Conservation (phyloP, 495 filamentous ascomycete species). For the Talaromyces nanjingensis region DNA sequence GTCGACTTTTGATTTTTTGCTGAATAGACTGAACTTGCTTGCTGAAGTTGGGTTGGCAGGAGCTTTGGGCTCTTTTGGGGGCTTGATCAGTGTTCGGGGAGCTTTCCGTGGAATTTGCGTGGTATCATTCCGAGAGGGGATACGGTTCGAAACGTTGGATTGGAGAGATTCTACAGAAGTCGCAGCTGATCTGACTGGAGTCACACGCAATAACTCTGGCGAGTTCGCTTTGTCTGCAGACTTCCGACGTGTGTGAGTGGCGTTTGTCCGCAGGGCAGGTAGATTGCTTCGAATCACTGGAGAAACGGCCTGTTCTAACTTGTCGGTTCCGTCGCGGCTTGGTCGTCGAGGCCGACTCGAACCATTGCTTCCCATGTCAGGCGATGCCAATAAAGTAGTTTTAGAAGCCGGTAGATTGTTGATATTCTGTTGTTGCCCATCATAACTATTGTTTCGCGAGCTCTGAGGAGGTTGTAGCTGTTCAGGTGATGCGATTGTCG, state of each 20-base stretch:
- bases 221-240: conserved; percentile 28
- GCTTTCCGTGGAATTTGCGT: conserved; percentile 27
- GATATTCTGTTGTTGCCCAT: not conserved
- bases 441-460: not conserved
- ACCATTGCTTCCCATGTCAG: not conserved
- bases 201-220: conserved; percentile 8
- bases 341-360: conserved; percentile 49
- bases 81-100: conserved; percentile 22
- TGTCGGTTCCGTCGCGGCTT: conserved; percentile 73
- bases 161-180: conserved; percentile 34
- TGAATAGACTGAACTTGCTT: conserved; percentile 71
- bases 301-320: conserved; percentile 54
- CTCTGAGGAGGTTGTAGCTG: conserved; percentile 27
- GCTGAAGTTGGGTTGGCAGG: conserved; percentile 22
- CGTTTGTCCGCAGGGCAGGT: conserved; percentile 30
- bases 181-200: conserved; percentile 20
- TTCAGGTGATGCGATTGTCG: conserved; percentile 55
- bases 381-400: not conserved
- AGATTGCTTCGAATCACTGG: conserved; percentile 78
- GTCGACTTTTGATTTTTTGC: conserved; percentile 62
- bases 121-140: conserved; percentile 33
- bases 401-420: not conserved
- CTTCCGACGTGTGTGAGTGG: conserved; percentile 32
- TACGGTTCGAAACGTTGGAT: conserved; percentile 27
- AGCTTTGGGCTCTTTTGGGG: conserved; percentile 17